Evolutionary conservation across 805 yeast genomes (phyloP), one percentile per base, ranked within the genome.

Genomic region (Candida gorgasii): DNA sequence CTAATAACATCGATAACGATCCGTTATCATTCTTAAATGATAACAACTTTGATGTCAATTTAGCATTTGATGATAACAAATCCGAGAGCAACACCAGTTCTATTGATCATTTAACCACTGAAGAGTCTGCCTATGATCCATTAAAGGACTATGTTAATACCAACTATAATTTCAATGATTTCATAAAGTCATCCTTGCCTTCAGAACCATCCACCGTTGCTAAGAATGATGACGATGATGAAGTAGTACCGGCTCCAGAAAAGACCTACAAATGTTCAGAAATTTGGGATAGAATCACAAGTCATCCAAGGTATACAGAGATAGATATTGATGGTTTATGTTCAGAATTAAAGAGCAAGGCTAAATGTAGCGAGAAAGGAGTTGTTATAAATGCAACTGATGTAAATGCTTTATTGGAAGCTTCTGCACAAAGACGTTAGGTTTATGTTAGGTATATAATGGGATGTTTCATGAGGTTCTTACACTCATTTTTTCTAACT

Each of bases 271-370:
- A 80, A 57, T 93, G 99, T 63, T 79, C 95, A 0, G 97, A 89
- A 52, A 84, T 92, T 12, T 93, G 99, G 99, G 98, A 92, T 63
- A 78, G 98, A 57, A 85, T 93, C 28, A 86, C 97, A 1, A 65
- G 93, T 16, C 98, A 93, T 72, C 98, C 99, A 24, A 80, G 85
- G 59, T 93, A 90, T 63, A 81, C 93, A 4, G 97, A 90, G 46
- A 73, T 93, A 40, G 99, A 93, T 62, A 90, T 93, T 50, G 97
- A 92, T 59, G 95, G 96, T 2, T 75, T 93, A 60, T 93, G 99
- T 74, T 60, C 69, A 33, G 99, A 93, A 67, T 75, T 93, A 59
- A 86, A 92, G 65, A 65, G 82, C 28, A 93, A 92, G 75, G 99
- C 98, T 8, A 89, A 89, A 65, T 93, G 99, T 69, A 84, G 95